phyloP scores from a whole-genome alignment of 1,284 basidiomycete genomes.

The Apiotrichum sp. region DNA sequence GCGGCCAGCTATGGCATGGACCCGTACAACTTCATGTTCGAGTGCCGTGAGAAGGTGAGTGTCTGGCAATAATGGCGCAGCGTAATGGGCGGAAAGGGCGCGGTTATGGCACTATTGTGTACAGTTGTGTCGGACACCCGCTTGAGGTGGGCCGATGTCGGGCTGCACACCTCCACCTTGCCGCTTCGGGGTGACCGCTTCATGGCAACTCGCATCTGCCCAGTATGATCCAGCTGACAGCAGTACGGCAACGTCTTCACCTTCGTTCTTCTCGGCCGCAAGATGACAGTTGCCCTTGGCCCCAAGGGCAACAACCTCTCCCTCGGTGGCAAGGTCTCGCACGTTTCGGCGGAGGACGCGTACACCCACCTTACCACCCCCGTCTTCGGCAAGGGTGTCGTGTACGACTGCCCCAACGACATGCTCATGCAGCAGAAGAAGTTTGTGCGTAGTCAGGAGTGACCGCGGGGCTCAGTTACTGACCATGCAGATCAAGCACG shows the following conservation, averaged over 20 bases:
- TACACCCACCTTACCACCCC: constrained; percentile 92
- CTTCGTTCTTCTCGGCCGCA: constrained; percentile 80
- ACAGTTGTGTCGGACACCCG: too few species aligned
- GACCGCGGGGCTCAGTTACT: constrained; percentile 25
- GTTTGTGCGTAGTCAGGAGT: constrained; percentile 51
- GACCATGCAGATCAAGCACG: constrained; percentile 66
- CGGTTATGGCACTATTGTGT: too few species aligned
- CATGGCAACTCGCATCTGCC: too few species aligned
- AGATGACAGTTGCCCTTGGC: constrained; percentile 85
- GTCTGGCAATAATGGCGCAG: background rate
- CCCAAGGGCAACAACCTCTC: constrained; percentile 91
- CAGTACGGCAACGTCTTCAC: constrained; percentile 79
- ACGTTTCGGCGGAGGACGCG: constrained; percentile 93
- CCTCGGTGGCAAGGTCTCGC: constrained; percentile 84
- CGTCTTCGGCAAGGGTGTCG: constrained; percentile 94
- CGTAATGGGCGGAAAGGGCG: too few species aligned
- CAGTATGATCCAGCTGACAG: too few species aligned
- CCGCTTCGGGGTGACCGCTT: too few species aligned
- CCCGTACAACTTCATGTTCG: constrained; percentile 68
- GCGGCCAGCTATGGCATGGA: constrained; percentile 72
- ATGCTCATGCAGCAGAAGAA: constrained; percentile 99
- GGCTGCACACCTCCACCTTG: too few species aligned
- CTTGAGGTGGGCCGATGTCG: too few species aligned
- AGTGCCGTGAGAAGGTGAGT: constrained; percentile 73
- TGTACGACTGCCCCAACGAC: constrained; percentile 95